These are phyloP conservation scores for Termitomyces bulborhizus DNA, from an alignment of 768 basidiomycete species.

Conservation along the genomic window DNA sequence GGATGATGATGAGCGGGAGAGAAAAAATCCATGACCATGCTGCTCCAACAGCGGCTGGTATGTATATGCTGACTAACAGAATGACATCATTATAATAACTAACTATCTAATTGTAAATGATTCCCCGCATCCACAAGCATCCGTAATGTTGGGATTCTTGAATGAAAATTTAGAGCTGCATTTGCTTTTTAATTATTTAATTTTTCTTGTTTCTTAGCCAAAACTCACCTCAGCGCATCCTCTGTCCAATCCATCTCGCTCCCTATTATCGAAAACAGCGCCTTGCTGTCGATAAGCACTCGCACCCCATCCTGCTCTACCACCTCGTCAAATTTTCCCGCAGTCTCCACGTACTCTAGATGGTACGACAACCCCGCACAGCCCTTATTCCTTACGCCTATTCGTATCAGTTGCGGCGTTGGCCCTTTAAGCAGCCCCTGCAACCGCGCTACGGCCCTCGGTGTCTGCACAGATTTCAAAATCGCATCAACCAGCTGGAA, in stretches of 20 bases:
- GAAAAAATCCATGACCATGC: slow-evolving; percentile 35
- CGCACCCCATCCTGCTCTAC: slow-evolving; percentile 93
- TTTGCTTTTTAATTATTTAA: fast-evolving
- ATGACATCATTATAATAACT: slow-evolving; percentile 9
- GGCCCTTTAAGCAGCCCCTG: slow-evolving; percentile 71
- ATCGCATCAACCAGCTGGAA: neutral
- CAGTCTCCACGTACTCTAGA: slow-evolving; percentile 89
- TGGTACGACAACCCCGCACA: slow-evolving; percentile 88
- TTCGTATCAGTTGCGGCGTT: slow-evolving; percentile 86
- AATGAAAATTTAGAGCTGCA: slow-evolving; percentile 73
- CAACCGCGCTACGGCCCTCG: slow-evolving; percentile 68
- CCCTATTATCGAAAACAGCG: slow-evolving; percentile 95
- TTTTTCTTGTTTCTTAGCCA: no score
- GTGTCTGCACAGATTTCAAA: slow-evolving; percentile 48
- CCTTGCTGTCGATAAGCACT: slow-evolving; percentile 94
- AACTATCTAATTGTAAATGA: slow-evolving; percentile 64
- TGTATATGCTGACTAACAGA: slow-evolving; percentile 9
- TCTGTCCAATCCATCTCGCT: slow-evolving; percentile 99
- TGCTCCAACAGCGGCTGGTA: neutral
- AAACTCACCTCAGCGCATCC: slow-evolving; percentile 68
- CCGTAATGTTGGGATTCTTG: slow-evolving; percentile 91
- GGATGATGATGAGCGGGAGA: slow-evolving; percentile 23
- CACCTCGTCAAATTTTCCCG: slow-evolving; percentile 91
- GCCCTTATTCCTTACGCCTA: slow-evolving; percentile 95
- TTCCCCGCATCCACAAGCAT: slow-evolving; percentile 93